phyloP scores from a whole-genome alignment of 768 basidiomycete genomes.

The Boletellus ananiceps region DNA sequence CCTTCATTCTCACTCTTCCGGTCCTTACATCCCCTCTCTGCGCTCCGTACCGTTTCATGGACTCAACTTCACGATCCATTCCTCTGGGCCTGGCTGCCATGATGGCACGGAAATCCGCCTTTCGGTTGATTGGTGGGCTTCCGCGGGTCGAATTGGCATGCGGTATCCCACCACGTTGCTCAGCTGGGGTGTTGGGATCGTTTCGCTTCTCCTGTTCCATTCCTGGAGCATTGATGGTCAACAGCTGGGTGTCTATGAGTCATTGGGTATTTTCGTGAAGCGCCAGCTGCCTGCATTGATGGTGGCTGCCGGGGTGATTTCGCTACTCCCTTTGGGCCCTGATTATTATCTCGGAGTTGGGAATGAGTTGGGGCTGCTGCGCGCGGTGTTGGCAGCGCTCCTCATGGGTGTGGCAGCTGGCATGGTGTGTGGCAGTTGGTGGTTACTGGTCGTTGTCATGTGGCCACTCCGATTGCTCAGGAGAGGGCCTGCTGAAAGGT shows the following conservation, averaged over 20 bases:
- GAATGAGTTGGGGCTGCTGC: conserved; percentile 40
- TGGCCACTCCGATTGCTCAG: conserved; percentile 35
- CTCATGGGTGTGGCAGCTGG: conserved; percentile 60
- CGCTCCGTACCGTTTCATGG: conserved; percentile 27
- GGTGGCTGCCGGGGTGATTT: conserved; percentile 39
- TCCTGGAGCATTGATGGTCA: conserved; percentile 40
- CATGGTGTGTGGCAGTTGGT: conserved; percentile 59
- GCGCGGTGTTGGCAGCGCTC: conserved; percentile 48
- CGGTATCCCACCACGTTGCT: conserved; percentile 72
- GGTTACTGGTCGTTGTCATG: conserved; percentile 44
- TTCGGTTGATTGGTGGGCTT: conserved; percentile 66
- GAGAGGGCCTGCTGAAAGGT: conserved; percentile 15
- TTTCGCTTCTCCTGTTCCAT: conserved; percentile 51
- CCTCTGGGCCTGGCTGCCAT: conserved; percentile 49
- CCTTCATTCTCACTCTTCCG: conserved; percentile 66
- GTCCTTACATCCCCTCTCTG: conserved; percentile 51
- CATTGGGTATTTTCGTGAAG: conserved; percentile 43
- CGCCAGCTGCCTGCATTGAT: conserved; percentile 41
- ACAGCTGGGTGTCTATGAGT: conserved; percentile 44
- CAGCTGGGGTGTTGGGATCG: conserved; percentile 73
- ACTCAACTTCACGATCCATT: conserved; percentile 55
- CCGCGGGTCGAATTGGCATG: conserved; percentile 63
- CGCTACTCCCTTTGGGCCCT: conserved; percentile 54
- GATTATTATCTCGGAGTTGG: conserved; percentile 57
- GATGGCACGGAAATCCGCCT: conserved; percentile 39